Conservation (phyloP, 140 eudicot genomes). For the Cichorium intybus region DNA sequence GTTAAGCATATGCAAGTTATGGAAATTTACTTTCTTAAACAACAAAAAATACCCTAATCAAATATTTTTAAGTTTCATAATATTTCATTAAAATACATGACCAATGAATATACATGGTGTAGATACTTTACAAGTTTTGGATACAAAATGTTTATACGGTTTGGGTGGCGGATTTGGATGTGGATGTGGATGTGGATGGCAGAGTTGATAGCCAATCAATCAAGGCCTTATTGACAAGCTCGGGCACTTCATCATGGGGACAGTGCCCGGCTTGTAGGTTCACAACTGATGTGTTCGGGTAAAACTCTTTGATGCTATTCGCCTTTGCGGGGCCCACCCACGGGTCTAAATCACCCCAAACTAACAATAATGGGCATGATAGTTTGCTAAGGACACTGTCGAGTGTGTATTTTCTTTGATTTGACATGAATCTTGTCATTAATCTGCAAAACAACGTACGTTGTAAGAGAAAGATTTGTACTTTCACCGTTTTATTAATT, state of each 20-base stretch:
- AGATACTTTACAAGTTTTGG: conserved; percentile 10
- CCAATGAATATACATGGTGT: conserved; percentile 24
- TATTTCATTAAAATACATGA: conserved; percentile 15
- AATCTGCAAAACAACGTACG: conserved; percentile 39
- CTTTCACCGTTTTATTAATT: not conserved
- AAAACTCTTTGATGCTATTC: conserved; percentile 70
- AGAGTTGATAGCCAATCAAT: conserved; percentile 77
- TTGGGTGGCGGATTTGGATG: conserved; percentile 26
- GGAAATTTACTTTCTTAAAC: not conserved
- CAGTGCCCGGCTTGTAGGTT: conserved; percentile 96
- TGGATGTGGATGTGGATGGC: conserved; percentile 34
- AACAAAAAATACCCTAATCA: not conserved
- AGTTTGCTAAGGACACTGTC: conserved; percentile 80
- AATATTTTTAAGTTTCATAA: not conserved
- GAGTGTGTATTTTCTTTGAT: conserved; percentile 88
- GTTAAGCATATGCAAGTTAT: not conserved
- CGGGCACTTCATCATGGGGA: conserved; percentile 98
- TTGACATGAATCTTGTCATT: conserved; percentile 79
- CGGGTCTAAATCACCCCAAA: conserved; percentile 98
- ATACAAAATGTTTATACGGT: conserved; percentile 26
- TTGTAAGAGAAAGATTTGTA: not conserved
- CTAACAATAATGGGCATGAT: conserved; percentile 77
- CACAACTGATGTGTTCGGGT: conserved; percentile 67
- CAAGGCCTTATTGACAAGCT: conserved; percentile 75
- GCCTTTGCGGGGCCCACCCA: conserved; percentile 99